Percentiles rank a stretch among this genome's conserved stretches.
Conservation (phyloP, 148 eudicot species). For the Cornus suecica region DNA sequence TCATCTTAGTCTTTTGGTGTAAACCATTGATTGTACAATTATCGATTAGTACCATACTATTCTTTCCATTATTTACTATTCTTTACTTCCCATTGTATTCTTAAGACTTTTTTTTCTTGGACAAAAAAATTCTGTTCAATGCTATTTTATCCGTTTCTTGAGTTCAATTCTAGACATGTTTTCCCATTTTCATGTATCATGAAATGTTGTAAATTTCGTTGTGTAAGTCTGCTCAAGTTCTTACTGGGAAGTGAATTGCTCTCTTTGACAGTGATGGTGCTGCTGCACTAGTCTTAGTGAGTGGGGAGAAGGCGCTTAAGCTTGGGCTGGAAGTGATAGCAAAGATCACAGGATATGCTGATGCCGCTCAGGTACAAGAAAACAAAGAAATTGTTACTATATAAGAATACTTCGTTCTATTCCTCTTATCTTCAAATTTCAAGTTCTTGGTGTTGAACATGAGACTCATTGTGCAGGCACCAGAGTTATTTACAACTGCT, state of each 20-base stretch:
- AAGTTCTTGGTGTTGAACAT: slow-evolving; percentile 12
- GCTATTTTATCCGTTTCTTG: too few relatives aligned
- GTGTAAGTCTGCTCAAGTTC: slow-evolving; percentile 1
- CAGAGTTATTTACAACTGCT: slow-evolving; percentile 88
- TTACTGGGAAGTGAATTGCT: slow-evolving; percentile 9
- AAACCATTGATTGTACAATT: background rate
- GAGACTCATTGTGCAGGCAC: slow-evolving; percentile 45
- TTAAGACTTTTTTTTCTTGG: background rate
- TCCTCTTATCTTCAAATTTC: slow-evolving; percentile 5
- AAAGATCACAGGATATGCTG: slow-evolving; percentile 88
- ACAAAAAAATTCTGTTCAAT: too few relatives aligned
- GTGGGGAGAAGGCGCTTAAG: slow-evolving; percentile 84
- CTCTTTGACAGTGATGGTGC: slow-evolving; percentile 82
- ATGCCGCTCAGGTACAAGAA: slow-evolving; percentile 83
- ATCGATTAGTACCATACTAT: background rate
- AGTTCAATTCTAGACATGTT: too few relatives aligned
- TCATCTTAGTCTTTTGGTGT: background rate
- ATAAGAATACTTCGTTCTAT: background rate
- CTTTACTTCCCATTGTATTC: background rate
- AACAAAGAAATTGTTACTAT: background rate
- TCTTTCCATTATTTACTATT: background rate
- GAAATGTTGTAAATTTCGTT: background rate
- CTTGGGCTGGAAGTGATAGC: slow-evolving; percentile 86
- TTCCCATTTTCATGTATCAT: too few relatives aligned
- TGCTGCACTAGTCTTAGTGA: slow-evolving; percentile 92